A percentile compares a stretch with the other conserved stretches of the same genome.
Conservation (phyloP, 495 filamentous ascomycete genomes). For the Evernia prunastri region DNA sequence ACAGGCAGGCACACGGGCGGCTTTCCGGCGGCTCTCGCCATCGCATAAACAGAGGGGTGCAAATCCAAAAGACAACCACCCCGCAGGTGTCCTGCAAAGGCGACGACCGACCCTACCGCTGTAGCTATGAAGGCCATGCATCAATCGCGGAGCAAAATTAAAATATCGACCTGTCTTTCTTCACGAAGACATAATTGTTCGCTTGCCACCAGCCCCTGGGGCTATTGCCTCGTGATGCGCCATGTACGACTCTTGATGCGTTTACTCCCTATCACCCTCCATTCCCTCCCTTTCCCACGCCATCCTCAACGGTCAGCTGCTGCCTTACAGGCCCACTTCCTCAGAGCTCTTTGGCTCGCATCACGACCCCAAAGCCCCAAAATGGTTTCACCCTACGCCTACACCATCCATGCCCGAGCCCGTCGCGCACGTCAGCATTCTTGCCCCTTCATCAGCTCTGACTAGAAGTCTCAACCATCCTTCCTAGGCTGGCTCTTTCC, state of each 20-base stretch:
- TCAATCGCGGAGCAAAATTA: not conserved
- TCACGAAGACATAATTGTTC: not conserved
- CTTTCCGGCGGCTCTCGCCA: not conserved
- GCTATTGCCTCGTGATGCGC: not conserved
- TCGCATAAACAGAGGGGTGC: too few relatives aligned
- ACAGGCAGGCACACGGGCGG: not conserved
- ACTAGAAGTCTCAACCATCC: not conserved
- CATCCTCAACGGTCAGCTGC: not conserved
- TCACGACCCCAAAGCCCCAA: not conserved
- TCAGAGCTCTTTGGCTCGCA: not conserved
- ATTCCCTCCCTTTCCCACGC: not conserved
- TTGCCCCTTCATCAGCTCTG: not conserved
- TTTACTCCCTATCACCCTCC: not conserved
- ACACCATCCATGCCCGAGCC: not conserved
- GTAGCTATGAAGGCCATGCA: not conserved
- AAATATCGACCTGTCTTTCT: not conserved
- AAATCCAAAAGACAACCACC: too few relatives aligned
- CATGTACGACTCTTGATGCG: not conserved
- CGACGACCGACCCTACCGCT: not conserved
- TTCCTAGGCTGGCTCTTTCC: not conserved
- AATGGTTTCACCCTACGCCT: not conserved
- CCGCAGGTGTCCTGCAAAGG: not conserved
- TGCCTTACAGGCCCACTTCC: not conserved
- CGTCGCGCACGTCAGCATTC: not conserved
- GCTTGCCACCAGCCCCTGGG: not conserved